Percentiles rank a stretch among this genome's conserved stretches.
phyloP scores from a whole-genome alignment of 345 rosid genomes.

The Heritiera littoralis region DNA sequence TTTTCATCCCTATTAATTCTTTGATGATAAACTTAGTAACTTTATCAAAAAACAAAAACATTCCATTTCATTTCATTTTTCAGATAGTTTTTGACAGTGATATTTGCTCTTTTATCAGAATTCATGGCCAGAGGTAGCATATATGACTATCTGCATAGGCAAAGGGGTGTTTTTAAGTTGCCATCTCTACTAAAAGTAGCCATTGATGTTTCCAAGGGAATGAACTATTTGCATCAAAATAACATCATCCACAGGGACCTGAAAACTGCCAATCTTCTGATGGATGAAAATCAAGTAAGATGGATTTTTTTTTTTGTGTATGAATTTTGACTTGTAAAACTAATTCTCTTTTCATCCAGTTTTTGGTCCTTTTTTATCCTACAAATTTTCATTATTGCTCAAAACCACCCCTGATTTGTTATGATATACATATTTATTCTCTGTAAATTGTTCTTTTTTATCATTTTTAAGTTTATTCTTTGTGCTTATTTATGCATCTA shows the following conservation, averaged over 20 bases:
- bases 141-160: constrained; percentile 85
- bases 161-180: constrained; percentile 75
- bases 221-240: constrained; percentile 95
- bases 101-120: constrained; percentile 52
- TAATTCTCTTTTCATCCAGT: neutral
- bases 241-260: constrained; percentile 94
- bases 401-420: neutral
- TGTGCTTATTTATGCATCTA: neutral
- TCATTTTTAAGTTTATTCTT: neutral
- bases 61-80: constrained; percentile 15
- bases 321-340: neutral
- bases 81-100: constrained; percentile 23
- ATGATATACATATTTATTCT: neutral
- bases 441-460: neutral
- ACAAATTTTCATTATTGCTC: neutral
- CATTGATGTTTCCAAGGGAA: constrained; percentile 87
- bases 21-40: neutral
- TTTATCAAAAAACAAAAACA: neutral
- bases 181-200: constrained; percentile 83
- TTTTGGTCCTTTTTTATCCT: neutral
- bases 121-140: constrained; percentile 94
- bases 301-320: neutral
- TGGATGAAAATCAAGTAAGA: constrained; percentile 97
- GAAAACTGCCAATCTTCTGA: constrained; percentile 94
- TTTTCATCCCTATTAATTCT: constrained; percentile 18